phyloP scores from a whole-genome alignment of 2,329 filamentous ascomycete species.

The Pezicula radicicola region DNA sequence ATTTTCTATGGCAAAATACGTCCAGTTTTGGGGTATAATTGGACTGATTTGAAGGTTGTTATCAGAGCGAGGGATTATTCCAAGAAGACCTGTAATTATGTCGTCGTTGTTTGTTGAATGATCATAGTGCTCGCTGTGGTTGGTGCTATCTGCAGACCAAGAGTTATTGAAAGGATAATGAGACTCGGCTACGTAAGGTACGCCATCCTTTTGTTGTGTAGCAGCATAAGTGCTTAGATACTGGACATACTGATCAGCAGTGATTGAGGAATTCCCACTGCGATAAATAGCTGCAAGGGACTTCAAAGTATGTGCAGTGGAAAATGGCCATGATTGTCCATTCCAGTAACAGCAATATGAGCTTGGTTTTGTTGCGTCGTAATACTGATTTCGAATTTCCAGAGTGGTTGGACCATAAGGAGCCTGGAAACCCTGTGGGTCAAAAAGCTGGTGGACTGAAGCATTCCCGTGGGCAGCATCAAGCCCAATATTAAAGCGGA shows the following conservation, averaged over 20 bases:
- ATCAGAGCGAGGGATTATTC: slow-evolving; percentile 36
- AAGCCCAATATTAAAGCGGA: slow-evolving; percentile 37
- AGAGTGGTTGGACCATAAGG: slow-evolving; percentile 39
- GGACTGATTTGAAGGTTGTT: slow-evolving; percentile 35
- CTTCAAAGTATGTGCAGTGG: slow-evolving; percentile 37
- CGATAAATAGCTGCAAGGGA: slow-evolving; percentile 36
- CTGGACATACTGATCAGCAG: slow-evolving; percentile 33
- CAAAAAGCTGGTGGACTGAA: slow-evolving; percentile 32
- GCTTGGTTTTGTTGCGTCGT: slow-evolving; percentile 29
- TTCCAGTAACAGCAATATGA: slow-evolving; percentile 38
- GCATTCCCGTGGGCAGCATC: slow-evolving; percentile 26
- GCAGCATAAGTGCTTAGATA: slow-evolving; percentile 35
- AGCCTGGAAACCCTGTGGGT: slow-evolving; percentile 33
- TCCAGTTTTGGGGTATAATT: slow-evolving; percentile 29
- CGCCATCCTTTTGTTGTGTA: slow-evolving; percentile 37
- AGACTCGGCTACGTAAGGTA: slow-evolving; percentile 41
- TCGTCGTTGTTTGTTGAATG: slow-evolving; percentile 44
- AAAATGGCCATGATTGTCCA: slow-evolving; percentile 43
- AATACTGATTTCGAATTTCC: slow-evolving; percentile 38
- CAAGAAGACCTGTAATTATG: slow-evolving; percentile 39
- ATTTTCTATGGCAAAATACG: slow-evolving; percentile 40
- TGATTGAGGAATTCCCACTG: slow-evolving; percentile 30
- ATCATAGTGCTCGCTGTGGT: slow-evolving; percentile 40
- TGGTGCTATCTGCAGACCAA: slow-evolving; percentile 34
- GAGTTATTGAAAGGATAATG: slow-evolving; percentile 35